phyloP scores from a whole-genome alignment of 768 basidiomycete genomes.

The Cystofilobasidium bisporidii region DNA sequence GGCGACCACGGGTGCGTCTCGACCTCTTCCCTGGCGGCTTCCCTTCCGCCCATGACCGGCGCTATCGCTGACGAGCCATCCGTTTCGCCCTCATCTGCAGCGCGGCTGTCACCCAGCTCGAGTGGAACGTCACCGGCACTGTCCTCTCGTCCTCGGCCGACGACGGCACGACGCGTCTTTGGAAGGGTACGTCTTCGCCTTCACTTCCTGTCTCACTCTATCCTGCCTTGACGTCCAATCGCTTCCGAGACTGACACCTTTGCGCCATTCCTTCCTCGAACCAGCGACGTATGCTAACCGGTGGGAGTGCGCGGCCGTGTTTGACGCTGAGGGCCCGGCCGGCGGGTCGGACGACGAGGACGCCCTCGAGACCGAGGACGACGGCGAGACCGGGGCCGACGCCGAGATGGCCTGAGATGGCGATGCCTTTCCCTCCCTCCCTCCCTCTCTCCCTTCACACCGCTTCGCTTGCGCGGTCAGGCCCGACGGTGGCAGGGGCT shows the following conservation, averaged over 20 bases:
- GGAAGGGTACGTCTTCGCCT: slow-evolving; percentile 56
- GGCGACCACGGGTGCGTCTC: slow-evolving; percentile 63
- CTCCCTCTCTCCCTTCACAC: too few species aligned
- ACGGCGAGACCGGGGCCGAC: too few species aligned
- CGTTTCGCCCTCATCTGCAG: slow-evolving; percentile 38
- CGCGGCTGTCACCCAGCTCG: slow-evolving; percentile 69
- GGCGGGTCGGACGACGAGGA: neutral
- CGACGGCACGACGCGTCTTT: slow-evolving; percentile 47
- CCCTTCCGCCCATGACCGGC: too few species aligned
- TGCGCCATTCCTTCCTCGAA: too few species aligned
- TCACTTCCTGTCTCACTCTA: too few species aligned
- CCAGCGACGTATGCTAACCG: slow-evolving; percentile 5
- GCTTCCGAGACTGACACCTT: too few species aligned
- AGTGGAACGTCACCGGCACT: slow-evolving; percentile 67
- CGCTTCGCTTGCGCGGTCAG: too few species aligned
- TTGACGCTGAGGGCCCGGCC: neutral
- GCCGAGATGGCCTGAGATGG: slow-evolving; percentile 5
- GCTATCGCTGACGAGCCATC: too few species aligned
- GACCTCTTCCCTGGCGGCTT: slow-evolving; percentile 1
- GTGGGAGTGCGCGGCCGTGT: slow-evolving; percentile 3
- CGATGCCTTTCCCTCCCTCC: too few species aligned
- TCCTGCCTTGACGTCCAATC: too few species aligned
- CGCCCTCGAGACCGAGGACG: neutral
- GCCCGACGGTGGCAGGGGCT: too few species aligned
- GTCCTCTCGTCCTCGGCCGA: slow-evolving; percentile 59